Evolutionary conservation across 495 filamentous ascomycete species (phyloP).

Genomic region (Halenospora varia): DNA sequence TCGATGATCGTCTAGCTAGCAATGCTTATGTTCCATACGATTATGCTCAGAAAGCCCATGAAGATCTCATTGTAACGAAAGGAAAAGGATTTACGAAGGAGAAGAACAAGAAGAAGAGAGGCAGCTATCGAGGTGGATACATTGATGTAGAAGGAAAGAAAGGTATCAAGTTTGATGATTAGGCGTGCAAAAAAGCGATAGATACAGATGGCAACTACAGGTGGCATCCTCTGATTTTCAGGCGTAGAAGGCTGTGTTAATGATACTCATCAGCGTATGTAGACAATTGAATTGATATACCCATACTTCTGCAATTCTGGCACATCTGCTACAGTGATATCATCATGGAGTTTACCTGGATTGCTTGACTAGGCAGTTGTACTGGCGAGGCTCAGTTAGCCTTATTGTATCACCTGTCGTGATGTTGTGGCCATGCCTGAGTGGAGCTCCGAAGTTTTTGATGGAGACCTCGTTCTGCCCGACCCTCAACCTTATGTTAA

Average conservation of each 20-base stretch:
- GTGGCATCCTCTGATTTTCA: neutral
- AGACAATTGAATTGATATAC: neutral
- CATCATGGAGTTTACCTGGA: too few species aligned
- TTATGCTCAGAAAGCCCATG: slow-evolving; percentile 82
- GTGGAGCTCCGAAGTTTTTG: too few species aligned
- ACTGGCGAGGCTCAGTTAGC: too few species aligned
- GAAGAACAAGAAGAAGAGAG: slow-evolving; percentile 95
- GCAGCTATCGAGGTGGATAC: slow-evolving; percentile 77
- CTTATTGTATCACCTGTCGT: too few species aligned
- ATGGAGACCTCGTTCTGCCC: too few species aligned
- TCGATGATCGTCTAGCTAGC: slow-evolving; percentile 56
- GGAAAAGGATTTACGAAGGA: slow-evolving; percentile 99
- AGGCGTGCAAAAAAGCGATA: slow-evolving; percentile 19
- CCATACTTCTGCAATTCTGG: neutral
- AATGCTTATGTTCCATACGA: slow-evolving; percentile 80
- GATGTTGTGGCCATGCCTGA: too few species aligned
- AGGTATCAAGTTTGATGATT: slow-evolving; percentile 87
- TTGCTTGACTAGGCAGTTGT: too few species aligned
- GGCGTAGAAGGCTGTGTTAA: neutral
- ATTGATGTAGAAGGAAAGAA: slow-evolving; percentile 71
- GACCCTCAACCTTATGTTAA: too few species aligned
- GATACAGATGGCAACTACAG: neutral
- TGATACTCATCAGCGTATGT: slow-evolving; percentile 2
- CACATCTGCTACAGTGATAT: too few species aligned
- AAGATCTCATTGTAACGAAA: slow-evolving; percentile 83